Conservation (phyloP, 23 red algal species). For the Gracilaria gracilis region DNA sequence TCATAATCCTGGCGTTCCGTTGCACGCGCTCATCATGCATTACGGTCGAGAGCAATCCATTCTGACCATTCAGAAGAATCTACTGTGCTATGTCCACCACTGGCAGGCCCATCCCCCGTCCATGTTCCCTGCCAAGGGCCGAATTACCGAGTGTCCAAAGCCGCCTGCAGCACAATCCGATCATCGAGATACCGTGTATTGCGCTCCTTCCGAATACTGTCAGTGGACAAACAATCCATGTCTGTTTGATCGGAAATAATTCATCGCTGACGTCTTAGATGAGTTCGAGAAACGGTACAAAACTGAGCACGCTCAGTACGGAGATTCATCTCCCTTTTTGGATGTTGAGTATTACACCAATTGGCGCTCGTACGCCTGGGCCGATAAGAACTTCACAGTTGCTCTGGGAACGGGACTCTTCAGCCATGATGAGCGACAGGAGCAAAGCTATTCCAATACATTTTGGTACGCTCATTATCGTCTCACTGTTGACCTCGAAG, state of each 20-base stretch:
- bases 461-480: constrained; percentile 63
- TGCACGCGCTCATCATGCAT: constrained; percentile 50
- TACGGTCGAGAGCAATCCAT: too few species aligned
- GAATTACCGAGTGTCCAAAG: constrained; percentile 18
- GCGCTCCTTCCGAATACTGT: too few species aligned
- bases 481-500: constrained; percentile 48
- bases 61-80: too few species aligned
- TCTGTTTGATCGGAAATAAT: too few species aligned
- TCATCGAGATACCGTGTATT: constrained; percentile 5
- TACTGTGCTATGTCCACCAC: too few species aligned
- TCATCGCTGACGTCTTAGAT: constrained; percentile 2
- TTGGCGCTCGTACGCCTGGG: too few species aligned
- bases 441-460: constrained; percentile 60
- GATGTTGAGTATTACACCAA: constrained; percentile 75
- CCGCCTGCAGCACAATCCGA: neutral
- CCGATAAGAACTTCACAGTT: too few species aligned
- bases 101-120: too few species aligned
- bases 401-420: too few species aligned
- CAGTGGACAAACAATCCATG: too few species aligned
- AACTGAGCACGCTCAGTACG: constrained; percentile 21
- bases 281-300: constrained; percentile 40
- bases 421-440: constrained; percentile 38
- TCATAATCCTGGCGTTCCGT: constrained; percentile 52
- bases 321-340: constrained; percentile 56
- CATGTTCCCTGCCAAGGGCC: constrained; percentile 15